A percentile compares a stretch with the other conserved stretches of the same genome.
These are phyloP conservation scores for Amborella trichopoda DNA, from an alignment of 164 flowering plant species.

Conservation along the genomic window DNA sequence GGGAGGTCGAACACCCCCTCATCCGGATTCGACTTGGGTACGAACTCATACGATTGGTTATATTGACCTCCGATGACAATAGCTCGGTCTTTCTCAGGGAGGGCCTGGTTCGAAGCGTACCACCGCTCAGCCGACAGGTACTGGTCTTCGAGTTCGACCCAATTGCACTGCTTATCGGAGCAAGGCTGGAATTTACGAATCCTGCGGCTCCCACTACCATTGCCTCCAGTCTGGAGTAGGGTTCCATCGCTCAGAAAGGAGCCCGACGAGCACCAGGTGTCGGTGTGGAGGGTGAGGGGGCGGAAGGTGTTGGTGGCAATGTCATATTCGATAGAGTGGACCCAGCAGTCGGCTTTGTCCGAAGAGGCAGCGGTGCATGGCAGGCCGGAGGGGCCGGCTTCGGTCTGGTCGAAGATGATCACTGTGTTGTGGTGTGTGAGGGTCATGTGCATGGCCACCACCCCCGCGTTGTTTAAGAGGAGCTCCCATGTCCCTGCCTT, in stretches of 20 bases:
- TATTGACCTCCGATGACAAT: constrained; percentile 54
- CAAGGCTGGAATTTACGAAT: constrained; percentile 42
- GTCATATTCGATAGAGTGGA: constrained; percentile 65
- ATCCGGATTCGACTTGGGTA: constrained; percentile 21
- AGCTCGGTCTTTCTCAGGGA: constrained; percentile 37
- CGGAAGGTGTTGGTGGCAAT: constrained; percentile 26
- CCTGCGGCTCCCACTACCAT: constrained; percentile 23
- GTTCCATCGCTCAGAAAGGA: constrained; percentile 51
- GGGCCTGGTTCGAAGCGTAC: constrained; percentile 44
- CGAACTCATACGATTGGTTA: constrained; percentile 42
- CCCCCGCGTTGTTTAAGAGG: constrained; percentile 44
- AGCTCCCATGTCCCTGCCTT: constrained; percentile 43
- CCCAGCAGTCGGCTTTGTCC: constrained; percentile 41
- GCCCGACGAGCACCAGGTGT: constrained; percentile 75
- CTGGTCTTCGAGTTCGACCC: constrained; percentile 17
- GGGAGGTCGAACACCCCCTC: constrained; percentile 33
- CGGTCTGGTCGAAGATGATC: constrained; percentile 45
- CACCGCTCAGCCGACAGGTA: constrained; percentile 25
- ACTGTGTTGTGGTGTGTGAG: constrained; percentile 47
- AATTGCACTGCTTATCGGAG: constrained; percentile 26
- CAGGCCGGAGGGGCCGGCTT: constrained; percentile 29
- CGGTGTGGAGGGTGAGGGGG: constrained; percentile 35
- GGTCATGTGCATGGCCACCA: constrained; percentile 74
- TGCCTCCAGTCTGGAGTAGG: constrained; percentile 49
- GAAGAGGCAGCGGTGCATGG: constrained; percentile 10